These are phyloP conservation scores for Aspergillus sparsus DNA, from an alignment of 495 filamentous ascomycete genomes.

Conservation along the genomic window DNA sequence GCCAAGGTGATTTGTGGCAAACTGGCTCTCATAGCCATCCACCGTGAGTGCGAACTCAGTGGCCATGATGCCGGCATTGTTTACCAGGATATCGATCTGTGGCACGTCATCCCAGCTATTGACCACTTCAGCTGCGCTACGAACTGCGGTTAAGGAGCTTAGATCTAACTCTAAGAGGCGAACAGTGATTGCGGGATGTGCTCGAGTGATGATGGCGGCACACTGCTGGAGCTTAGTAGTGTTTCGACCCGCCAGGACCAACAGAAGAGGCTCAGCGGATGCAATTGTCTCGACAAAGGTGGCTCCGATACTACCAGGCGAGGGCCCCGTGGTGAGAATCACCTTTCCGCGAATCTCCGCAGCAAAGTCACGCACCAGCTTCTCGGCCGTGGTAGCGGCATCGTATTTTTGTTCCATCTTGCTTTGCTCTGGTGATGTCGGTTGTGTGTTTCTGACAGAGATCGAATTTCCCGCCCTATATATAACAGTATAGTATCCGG, in stretches of 20 bases:
- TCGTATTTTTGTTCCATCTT: not conserved
- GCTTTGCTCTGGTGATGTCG: no score
- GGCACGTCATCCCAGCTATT: slow-evolving; percentile 43
- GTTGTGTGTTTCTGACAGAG: no score
- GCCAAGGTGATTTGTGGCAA: slow-evolving; percentile 58
- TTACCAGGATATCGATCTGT: slow-evolving; percentile 66
- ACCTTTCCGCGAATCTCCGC: slow-evolving; percentile 35
- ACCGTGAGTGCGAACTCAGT: slow-evolving; percentile 33
- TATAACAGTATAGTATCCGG: no score
- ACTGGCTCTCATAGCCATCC: slow-evolving; percentile 54
- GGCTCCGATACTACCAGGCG: slow-evolving; percentile 47
- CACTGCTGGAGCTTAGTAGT: slow-evolving; percentile 37
- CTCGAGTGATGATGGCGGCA: slow-evolving; percentile 35
- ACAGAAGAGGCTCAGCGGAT: slow-evolving; percentile 48
- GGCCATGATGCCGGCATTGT: slow-evolving; percentile 71
- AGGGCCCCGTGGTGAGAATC: slow-evolving; percentile 54
- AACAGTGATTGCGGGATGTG: slow-evolving; percentile 31
- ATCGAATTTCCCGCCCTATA: no score
- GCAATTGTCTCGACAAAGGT: slow-evolving; percentile 49
- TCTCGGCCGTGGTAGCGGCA: not conserved
- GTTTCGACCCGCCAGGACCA: slow-evolving; percentile 59
- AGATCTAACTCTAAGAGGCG: slow-evolving; percentile 48
- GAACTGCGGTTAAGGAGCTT: slow-evolving; percentile 41
- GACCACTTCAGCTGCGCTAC: slow-evolving; percentile 52
- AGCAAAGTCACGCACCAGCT: not conserved